Evolutionary conservation across 2,329 filamentous ascomycete genomes (phyloP).

Genomic region (Exutisphaerella laricina): DNA sequence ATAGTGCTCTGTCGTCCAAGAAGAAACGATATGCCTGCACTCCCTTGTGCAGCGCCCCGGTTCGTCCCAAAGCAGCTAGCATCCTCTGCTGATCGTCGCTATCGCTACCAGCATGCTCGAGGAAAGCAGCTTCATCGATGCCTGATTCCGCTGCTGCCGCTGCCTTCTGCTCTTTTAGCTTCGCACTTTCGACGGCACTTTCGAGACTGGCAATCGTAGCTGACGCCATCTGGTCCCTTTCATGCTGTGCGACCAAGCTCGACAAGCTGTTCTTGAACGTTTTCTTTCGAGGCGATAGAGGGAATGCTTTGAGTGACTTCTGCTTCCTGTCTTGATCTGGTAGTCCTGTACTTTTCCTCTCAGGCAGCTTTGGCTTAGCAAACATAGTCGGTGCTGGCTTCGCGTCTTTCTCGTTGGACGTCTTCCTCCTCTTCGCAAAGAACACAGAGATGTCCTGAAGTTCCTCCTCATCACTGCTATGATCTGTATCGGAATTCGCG

Average conservation of each 20-base stretch:
- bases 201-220: conserved; percentile 26
- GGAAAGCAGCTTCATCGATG: conserved; percentile 21
- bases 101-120: conserved; percentile 42
- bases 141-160: conserved; percentile 10
- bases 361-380: neutral
- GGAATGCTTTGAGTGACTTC: conserved; percentile 6
- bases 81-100: conserved; percentile 46
- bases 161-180: conserved; percentile 13
- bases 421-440: conserved; percentile 26
- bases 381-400: conserved; percentile 2
- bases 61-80: conserved; percentile 54
- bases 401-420: conserved; percentile 17
- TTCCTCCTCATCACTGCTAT: conserved; percentile 26
- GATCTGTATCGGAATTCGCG: conserved; percentile 36
- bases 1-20: conserved; percentile 22
- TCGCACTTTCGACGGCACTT: conserved; percentile 16
- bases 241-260: conserved; percentile 25
- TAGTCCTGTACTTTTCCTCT: conserved; percentile 7
- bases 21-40: conserved; percentile 57
- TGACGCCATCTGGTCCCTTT: conserved; percentile 22
- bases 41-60: conserved; percentile 49
- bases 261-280: conserved; percentile 29
- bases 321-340: conserved; percentile 8
- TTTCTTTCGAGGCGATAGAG: conserved; percentile 18
- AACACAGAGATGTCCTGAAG: conserved; percentile 30